phyloP scores from a whole-genome alignment of 768 basidiomycete genomes.

The Termitomyces sp. region DNA sequence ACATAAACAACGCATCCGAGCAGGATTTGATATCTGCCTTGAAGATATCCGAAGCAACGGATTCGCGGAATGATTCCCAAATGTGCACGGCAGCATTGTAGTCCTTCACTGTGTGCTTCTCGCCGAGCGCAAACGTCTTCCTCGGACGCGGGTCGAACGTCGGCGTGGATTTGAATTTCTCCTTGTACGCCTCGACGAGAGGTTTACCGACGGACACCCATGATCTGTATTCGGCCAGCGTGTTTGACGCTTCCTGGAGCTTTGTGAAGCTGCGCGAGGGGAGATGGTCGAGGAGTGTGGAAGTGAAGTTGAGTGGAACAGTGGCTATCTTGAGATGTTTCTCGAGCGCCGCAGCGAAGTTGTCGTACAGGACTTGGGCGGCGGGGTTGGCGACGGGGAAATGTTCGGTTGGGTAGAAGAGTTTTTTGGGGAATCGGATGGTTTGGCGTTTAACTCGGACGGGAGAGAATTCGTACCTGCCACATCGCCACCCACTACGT shows the following conservation, averaged over 20 bases:
- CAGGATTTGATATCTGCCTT: constrained; percentile 26
- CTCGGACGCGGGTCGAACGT: constrained; percentile 28
- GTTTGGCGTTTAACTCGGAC: constrained; percentile 19
- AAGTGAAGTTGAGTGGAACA: constrained; percentile 25
- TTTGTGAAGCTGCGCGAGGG: constrained; percentile 24
- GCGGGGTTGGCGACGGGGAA: constrained; percentile 27
- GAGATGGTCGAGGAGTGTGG: constrained; percentile 24
- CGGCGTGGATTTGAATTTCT: constrained; percentile 20
- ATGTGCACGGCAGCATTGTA: constrained; percentile 23
- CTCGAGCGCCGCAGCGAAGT: constrained; percentile 22
- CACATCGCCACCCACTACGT: too few relatives aligned
- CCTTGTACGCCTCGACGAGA: constrained; percentile 19
- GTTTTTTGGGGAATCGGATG: constrained; percentile 25
- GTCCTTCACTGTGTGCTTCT: constrained; percentile 19
- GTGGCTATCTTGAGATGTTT: constrained; percentile 24
- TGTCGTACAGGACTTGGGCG: constrained; percentile 29
- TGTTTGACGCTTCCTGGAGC: constrained; percentile 28
- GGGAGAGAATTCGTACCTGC: constrained; percentile 29
- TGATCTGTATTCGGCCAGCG: constrained; percentile 32
- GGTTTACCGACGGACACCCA: constrained; percentile 32
- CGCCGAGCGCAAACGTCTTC: constrained; percentile 27
- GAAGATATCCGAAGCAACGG: constrained; percentile 23
- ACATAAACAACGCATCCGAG: constrained; percentile 33
- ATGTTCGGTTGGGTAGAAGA: constrained; percentile 32
- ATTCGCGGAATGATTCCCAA: constrained; percentile 23